Percentiles rank a stretch among this genome's conserved stretches.
phyloP scores from a whole-genome alignment of 495 filamentous ascomycete genomes.

The Lasiosphaeria miniovina region DNA sequence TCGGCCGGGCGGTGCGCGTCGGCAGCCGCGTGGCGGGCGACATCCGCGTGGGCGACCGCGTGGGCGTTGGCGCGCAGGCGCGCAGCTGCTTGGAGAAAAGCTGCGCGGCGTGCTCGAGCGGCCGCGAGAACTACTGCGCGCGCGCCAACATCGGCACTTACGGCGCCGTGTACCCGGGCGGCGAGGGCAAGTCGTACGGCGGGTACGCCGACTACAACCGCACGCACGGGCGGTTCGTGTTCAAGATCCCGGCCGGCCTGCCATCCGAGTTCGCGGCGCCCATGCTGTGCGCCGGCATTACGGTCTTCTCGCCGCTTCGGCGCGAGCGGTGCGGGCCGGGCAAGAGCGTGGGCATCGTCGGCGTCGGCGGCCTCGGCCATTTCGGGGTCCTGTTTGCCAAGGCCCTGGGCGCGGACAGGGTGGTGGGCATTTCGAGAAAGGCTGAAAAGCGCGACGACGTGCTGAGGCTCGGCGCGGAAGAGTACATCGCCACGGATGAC shows the following conservation, averaged over 20 bases:
- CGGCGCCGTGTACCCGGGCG: conserved; percentile 60
- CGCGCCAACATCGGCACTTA: conserved; percentile 61
- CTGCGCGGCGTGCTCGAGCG: conserved; percentile 66
- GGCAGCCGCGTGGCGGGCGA: conserved; percentile 54
- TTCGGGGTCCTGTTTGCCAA: conserved; percentile 65
- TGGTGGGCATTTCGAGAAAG: conserved; percentile 79
- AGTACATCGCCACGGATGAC: conserved; percentile 78
- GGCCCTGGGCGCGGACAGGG: conserved; percentile 69
- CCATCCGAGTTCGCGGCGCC: conserved; percentile 62
- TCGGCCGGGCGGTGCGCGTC: conserved; percentile 69
- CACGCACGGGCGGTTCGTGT: conserved; percentile 69
- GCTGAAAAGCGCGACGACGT: conserved; percentile 67
- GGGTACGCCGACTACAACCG: conserved; percentile 74
- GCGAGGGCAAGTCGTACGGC: conserved; percentile 54
- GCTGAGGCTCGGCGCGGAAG: conserved; percentile 61
- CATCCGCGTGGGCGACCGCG: conserved; percentile 74
- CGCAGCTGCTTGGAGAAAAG: conserved; percentile 59
- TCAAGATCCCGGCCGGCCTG: conserved; percentile 69
- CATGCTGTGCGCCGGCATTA: conserved; percentile 85
- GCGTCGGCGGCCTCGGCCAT: conserved; percentile 78
- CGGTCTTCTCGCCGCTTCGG: conserved; percentile 68
- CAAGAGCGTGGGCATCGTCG: conserved; percentile 78
- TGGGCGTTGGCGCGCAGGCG: conserved; percentile 82
- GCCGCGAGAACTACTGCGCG: conserved; percentile 68
- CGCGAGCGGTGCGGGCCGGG: conserved; percentile 73